Conservation (phyloP, 257 asterid genomes). For the Cynanchum wilfordii region DNA sequence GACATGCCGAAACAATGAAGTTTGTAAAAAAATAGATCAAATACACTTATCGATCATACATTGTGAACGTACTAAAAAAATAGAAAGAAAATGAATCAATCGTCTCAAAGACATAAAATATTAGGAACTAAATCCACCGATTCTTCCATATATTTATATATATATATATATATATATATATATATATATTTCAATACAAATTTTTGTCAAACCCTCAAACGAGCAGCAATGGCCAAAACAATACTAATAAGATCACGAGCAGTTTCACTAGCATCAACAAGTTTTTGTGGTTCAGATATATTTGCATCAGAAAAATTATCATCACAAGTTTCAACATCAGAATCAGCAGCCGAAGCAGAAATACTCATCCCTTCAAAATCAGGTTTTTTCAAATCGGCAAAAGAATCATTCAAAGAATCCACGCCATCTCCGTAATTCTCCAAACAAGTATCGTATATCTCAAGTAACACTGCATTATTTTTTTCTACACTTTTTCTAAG, state of each 20-base stretch:
- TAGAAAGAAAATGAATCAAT: too few species aligned
- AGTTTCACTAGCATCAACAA: slow-evolving; percentile 13
- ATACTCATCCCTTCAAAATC: neutral
- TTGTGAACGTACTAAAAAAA: too few species aligned
- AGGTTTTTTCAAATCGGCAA: neutral
- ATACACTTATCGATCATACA: too few species aligned
- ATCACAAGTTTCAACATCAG: slow-evolving; percentile 24
- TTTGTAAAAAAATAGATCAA: too few species aligned
- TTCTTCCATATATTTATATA: too few species aligned
- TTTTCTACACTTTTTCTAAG: neutral
- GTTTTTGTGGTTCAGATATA: slow-evolving; percentile 17
- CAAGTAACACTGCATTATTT: slow-evolving; percentile 9
- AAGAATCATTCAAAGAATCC: slow-evolving; percentile 5
- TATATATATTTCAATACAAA: too few species aligned
- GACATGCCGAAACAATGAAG: too few species aligned
- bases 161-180: too few species aligned
- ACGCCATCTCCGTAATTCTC: slow-evolving; percentile 18
- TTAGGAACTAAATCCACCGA: too few species aligned
- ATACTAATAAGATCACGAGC: slow-evolving; percentile 14
- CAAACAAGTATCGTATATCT: slow-evolving; percentile 18
- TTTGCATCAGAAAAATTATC: slow-evolving; percentile 4
- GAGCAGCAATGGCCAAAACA: slow-evolving; percentile 5
- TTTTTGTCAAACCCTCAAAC: neutral
- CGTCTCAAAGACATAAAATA: too few species aligned
- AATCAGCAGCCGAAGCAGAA: slow-evolving; percentile 25